Evolutionary conservation across 331 rosid genomes (phyloP), one percentile per base, ranked within the genome.

Genomic region (Quercus phellos): DNA sequence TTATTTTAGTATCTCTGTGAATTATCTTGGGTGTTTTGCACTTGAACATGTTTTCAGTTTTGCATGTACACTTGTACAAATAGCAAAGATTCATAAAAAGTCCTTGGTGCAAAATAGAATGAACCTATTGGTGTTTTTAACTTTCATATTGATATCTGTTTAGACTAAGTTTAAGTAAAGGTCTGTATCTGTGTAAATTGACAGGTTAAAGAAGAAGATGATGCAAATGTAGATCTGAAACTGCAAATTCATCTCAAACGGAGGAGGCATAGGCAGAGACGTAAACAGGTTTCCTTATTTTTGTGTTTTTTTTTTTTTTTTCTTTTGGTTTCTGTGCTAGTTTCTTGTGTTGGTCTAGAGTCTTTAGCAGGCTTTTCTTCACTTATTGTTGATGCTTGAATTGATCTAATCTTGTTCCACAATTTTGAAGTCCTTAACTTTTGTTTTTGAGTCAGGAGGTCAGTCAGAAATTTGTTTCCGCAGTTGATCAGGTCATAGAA

Each of bases 171-270:
- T 55, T 69, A 64, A 55, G 34, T 27, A 55, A 19, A 51, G 27
- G 69, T 60, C 77, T 70, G 42, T 58, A 53, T 68, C 27, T 13
- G 14, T 75, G 26, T 74, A 11, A 38, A 58, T 74, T 74, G 51
- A 55, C 83, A 94, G 99, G 96, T 94, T 68, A 94, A 92, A 87
- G 99, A 94, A 89, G 99, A 94, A 80, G 99, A 94, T 72, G 99
- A 94, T 80, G 97, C 84, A 53, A 81, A 84, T 68, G 84, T 89
- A 82, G 97, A 89, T 81, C 84, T 35, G 72, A 87, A 86, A 86
- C 98, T 94, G 77, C 96, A 91, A 68, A 78, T 82, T 68, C 94
- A 54, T 85, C 85, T 94, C 88, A 92, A 94, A 87, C 84, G 77
- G 34, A 87, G 86, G 90, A 90, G 98, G 83, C 74, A 83, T 80